Percentiles rank a stretch among this genome's conserved stretches.
phyloP scores from a whole-genome alignment of 2,329 filamentous ascomycete genomes.

The Fusarium acutatum region DNA sequence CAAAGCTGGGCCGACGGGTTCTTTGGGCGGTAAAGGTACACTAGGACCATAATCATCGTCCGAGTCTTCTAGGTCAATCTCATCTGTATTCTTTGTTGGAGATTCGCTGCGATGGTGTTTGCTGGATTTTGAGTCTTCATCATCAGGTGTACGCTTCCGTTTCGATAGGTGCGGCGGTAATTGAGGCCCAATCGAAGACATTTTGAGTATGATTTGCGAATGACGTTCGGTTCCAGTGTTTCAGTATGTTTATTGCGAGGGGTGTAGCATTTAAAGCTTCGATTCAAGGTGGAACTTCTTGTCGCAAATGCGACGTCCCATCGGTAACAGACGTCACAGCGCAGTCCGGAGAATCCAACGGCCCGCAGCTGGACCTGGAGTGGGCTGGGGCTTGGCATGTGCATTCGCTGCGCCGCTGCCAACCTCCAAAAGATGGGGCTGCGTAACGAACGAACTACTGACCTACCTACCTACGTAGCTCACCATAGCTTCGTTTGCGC shows the following conservation, averaged over 20 bases:
- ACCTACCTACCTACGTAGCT: slow-evolving; percentile 36
- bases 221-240: not conserved
- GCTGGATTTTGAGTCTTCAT: slow-evolving; percentile 48
- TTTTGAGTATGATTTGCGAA: slow-evolving; percentile 45
- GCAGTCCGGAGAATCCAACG: slow-evolving; percentile 42
- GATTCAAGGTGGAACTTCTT: slow-evolving; percentile 23
- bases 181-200: slow-evolving; percentile 76
- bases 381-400: slow-evolving; percentile 11
- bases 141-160: slow-evolving; percentile 62
- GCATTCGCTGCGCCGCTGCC: slow-evolving; percentile 28
- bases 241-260: slow-evolving; percentile 11
- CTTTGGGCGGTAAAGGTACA: slow-evolving; percentile 32
- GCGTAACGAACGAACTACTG: slow-evolving; percentile 34
- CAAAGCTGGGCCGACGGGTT: slow-evolving; percentile 36
- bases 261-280: slow-evolving; percentile 21
- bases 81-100: slow-evolving; percentile 54
- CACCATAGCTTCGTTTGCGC: slow-evolving; percentile 37
- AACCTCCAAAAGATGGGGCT: slow-evolving; percentile 36
- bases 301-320: slow-evolving; percentile 25
- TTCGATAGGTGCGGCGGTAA: slow-evolving; percentile 74
- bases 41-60: slow-evolving; percentile 56
- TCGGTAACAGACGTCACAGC: slow-evolving; percentile 39
- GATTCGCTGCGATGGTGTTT: slow-evolving; percentile 52
- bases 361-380: slow-evolving; percentile 26
- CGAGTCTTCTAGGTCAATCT: slow-evolving; percentile 55